These are phyloP conservation scores for Claviceps sp. DNA, from an alignment of 2,329 filamentous ascomycete species.

Conservation along the genomic window DNA sequence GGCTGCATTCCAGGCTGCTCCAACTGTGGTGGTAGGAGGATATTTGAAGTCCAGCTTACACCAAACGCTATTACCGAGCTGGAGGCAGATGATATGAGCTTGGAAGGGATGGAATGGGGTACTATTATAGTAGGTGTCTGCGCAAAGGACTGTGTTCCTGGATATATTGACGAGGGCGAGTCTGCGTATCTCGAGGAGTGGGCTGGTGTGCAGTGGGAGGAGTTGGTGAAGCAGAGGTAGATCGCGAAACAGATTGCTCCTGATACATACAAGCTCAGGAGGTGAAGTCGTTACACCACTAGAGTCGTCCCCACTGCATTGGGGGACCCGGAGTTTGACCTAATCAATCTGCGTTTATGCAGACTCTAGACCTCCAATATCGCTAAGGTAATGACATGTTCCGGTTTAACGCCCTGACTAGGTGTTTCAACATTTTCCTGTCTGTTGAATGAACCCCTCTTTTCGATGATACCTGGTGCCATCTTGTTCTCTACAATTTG, in stretches of 20 bases:
- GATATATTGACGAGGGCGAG: constrained; percentile 42
- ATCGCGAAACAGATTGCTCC: constrained; percentile 1
- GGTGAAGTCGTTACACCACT: constrained; percentile 1
- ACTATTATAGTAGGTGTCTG: constrained; percentile 83
- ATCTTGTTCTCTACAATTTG: not conserved
- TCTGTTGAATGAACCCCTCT: constrained; percentile 18
- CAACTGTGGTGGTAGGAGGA: constrained; percentile 60
- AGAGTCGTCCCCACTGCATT: constrained; percentile 7
- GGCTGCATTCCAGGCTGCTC: constrained; percentile 57
- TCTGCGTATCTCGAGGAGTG: constrained; percentile 85
- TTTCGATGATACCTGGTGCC: not conserved
- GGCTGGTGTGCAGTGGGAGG: constrained; percentile 98
- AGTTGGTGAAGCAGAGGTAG: constrained; percentile 35
- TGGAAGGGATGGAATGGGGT: constrained; percentile 96
- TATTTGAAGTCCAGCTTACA: constrained; percentile 86
- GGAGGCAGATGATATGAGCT: constrained; percentile 58
- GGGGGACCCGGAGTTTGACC: not conserved
- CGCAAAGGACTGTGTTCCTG: constrained; percentile 58
- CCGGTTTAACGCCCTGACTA: constrained; percentile 21
- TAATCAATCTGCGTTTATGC: constrained; percentile 13
- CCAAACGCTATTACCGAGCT: constrained; percentile 83
- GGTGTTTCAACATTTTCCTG: constrained; percentile 14
- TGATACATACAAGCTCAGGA: constrained; percentile 7
- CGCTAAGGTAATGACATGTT: constrained; percentile 21
- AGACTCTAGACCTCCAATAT: constrained; percentile 18